Evolutionary conservation across 2,329 filamentous ascomycete genomes (phyloP).

Genomic region (Alternaria sp.): DNA sequence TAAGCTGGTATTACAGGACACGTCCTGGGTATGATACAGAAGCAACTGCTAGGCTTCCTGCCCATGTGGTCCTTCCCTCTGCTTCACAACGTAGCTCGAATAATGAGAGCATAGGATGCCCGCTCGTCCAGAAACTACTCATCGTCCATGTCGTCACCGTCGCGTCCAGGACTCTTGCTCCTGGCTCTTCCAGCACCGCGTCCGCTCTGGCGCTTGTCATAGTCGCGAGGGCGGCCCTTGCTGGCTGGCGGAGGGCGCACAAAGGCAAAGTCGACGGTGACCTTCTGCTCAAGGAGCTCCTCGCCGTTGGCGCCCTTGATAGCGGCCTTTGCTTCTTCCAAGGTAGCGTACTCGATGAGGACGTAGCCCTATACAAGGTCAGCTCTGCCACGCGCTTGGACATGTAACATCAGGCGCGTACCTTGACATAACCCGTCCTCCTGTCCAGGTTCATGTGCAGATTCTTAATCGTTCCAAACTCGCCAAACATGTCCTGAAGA

Average conservation of each 20-base stretch:
- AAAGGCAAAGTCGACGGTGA: constrained; percentile 85
- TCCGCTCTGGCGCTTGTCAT: constrained; percentile 43
- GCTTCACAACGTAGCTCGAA: not conserved
- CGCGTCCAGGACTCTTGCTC: constrained; percentile 56
- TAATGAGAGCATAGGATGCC: not conserved
- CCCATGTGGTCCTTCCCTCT: not conserved
- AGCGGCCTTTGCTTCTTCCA: constrained; percentile 81
- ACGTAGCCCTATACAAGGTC: constrained; percentile 73
- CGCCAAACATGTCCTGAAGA: constrained; percentile 80
- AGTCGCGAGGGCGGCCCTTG: constrained; percentile 55
- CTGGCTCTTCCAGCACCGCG: constrained; percentile 49
- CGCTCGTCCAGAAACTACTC: not conserved
- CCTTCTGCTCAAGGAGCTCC: constrained; percentile 82
- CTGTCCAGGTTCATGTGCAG: constrained; percentile 84
- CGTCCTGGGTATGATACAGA: not conserved
- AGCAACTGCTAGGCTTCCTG: not conserved
- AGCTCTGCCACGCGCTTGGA: not conserved
- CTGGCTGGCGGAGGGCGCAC: constrained; percentile 74
- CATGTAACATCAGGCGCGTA: constrained; percentile 44
- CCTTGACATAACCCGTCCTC: constrained; percentile 87
- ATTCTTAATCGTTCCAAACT: constrained; percentile 89
- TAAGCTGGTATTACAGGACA: constrained; percentile 19
- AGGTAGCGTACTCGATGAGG: constrained; percentile 82
- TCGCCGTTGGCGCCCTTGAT: constrained; percentile 81
- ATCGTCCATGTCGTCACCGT: constrained; percentile 47